Conservation (phyloP, 345 rosid genomes). For the Leavenworthia alabamica region DNA sequence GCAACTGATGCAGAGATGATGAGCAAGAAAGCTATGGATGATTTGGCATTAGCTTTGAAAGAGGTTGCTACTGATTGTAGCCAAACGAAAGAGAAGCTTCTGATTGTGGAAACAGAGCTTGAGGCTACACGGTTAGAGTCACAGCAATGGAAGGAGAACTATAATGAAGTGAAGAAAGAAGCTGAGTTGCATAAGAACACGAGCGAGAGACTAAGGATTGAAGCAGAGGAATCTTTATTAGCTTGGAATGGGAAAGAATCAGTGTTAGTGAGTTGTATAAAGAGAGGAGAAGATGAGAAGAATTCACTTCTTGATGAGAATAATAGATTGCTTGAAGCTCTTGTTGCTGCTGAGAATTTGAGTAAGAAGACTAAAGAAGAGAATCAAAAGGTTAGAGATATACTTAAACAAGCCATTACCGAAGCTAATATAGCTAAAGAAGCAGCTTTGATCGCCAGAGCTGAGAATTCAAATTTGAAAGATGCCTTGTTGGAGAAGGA, state of each 20-base stretch:
- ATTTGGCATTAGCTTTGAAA: constrained; percentile 61
- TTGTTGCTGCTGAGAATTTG: constrained; percentile 39
- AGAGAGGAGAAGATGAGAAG: constrained; percentile 69
- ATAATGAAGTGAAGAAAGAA: constrained; percentile 46
- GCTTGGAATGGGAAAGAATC: constrained; percentile 85
- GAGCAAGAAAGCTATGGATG: constrained; percentile 84
- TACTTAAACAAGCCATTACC: constrained; percentile 75
- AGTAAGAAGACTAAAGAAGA: constrained; percentile 51
- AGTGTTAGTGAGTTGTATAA: constrained; percentile 58
- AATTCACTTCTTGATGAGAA: constrained; percentile 44
- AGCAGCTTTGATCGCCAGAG: constrained; percentile 64
- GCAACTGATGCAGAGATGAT: constrained; percentile 62
- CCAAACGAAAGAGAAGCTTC: constrained; percentile 51
- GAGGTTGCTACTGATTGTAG: constrained; percentile 66
- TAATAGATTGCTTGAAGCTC: constrained; percentile 38
- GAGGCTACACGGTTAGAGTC: constrained; percentile 34
- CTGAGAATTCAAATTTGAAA: constrained; percentile 68
- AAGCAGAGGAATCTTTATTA: constrained; percentile 66
- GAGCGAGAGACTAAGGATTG: constrained; percentile 53
- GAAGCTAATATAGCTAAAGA: constrained; percentile 88
- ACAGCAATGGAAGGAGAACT: constrained; percentile 31
- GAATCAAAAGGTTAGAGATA: constrained; percentile 57
- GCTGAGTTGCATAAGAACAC: constrained; percentile 49
- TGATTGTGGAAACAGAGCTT: constrained; percentile 35
- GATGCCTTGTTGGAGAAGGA: constrained; percentile 57